A percentile compares a stretch with the other conserved stretches of the same genome.
phyloP scores from a whole-genome alignment of 2,329 filamentous ascomycete genomes.

The Aspergillus neotritici region DNA sequence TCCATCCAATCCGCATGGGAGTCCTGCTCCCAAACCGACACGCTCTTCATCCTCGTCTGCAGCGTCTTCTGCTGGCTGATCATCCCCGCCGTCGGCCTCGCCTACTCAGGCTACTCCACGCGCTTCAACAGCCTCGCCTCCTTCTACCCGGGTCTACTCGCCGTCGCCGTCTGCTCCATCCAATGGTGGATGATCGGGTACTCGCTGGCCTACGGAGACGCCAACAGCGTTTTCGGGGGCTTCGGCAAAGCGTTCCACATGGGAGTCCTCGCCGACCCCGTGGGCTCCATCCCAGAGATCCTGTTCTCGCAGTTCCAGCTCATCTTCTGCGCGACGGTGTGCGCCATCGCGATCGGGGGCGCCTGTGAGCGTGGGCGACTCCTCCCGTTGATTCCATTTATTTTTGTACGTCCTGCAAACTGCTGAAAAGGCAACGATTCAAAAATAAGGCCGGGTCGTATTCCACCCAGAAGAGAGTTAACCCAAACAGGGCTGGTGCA shows the following conservation, averaged over 20 bases:
- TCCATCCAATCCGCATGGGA: slow-evolving; percentile 44
- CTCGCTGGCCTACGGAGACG: slow-evolving; percentile 46
- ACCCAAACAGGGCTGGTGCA: slow-evolving; percentile 41
- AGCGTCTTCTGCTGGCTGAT: slow-evolving; percentile 50
- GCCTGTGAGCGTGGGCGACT: slow-evolving; percentile 46
- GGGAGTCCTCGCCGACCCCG: slow-evolving; percentile 44
- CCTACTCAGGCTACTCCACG: slow-evolving; percentile 48
- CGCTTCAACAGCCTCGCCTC: slow-evolving; percentile 45
- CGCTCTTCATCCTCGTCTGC: slow-evolving; percentile 48
- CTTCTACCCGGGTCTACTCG: slow-evolving; percentile 45
- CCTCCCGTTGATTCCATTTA: slow-evolving; percentile 45
- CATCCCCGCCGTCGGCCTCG: slow-evolving; percentile 48
- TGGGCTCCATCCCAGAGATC: slow-evolving; percentile 48
- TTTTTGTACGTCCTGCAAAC: slow-evolving; percentile 29
- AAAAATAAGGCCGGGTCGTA: too few relatives aligned
- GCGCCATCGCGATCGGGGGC: slow-evolving; percentile 47
- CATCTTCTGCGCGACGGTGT: slow-evolving; percentile 48
- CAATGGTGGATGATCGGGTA: slow-evolving; percentile 50
- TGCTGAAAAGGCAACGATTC: too few relatives aligned
- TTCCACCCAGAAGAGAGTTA: background rate
- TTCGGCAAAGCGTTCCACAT: slow-evolving; percentile 44
- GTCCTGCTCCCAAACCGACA: slow-evolving; percentile 49
- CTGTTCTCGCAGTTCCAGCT: slow-evolving; percentile 50
- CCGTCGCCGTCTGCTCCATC: slow-evolving; percentile 45
- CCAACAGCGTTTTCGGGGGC: slow-evolving; percentile 41